Evolutionary conservation across 2,329 filamentous ascomycete species (phyloP).

Genomic region (Calcarisporium arbuscula): DNA sequence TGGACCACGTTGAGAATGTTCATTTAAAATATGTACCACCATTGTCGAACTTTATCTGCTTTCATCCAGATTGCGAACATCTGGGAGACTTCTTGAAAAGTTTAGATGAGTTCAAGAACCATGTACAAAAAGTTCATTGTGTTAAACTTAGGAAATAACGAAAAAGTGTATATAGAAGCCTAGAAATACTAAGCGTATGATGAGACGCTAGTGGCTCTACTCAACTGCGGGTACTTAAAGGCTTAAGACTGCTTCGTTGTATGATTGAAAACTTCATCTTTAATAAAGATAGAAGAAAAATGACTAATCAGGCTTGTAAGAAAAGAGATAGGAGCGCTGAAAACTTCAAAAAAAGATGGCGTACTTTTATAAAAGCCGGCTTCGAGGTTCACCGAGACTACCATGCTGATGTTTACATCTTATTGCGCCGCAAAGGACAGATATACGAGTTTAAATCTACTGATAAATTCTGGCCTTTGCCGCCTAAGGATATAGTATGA

Average conservation of each 20-base stretch:
- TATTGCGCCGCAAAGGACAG: constrained; percentile 7
- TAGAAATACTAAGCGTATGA: too few species aligned
- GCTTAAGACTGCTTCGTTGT: too few species aligned
- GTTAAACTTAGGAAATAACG: constrained; percentile 4
- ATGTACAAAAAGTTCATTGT: constrained; percentile 7
- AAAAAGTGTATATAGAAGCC: too few species aligned
- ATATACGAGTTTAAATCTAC: constrained; percentile 13
- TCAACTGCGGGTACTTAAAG: too few species aligned
- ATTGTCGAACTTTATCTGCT: constrained; percentile 4
- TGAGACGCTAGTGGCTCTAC: too few species aligned
- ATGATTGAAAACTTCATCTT: too few species aligned
- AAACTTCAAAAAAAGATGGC: constrained; percentile 5
- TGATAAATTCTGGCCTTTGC: constrained; percentile 8
- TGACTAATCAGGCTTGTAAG: too few species aligned
- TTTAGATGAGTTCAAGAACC: constrained; percentile 6
- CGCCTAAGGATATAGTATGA: constrained; percentile 7
- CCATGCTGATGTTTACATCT: constrained; percentile 10
- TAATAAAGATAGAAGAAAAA: too few species aligned
- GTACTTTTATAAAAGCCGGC: constrained; percentile 14
- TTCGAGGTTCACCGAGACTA: constrained; percentile 8
- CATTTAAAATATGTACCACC: constrained; percentile 4
- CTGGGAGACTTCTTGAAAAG: constrained; percentile 6
- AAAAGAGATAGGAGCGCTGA: constrained; percentile 1
- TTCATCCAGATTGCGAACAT: constrained; percentile 7
- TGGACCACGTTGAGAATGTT: constrained; percentile 8